Evolutionary conservation across 306 rosid genomes (phyloP), one percentile per base, ranked within the genome.

Genomic region (Castanospermum australe): DNA sequence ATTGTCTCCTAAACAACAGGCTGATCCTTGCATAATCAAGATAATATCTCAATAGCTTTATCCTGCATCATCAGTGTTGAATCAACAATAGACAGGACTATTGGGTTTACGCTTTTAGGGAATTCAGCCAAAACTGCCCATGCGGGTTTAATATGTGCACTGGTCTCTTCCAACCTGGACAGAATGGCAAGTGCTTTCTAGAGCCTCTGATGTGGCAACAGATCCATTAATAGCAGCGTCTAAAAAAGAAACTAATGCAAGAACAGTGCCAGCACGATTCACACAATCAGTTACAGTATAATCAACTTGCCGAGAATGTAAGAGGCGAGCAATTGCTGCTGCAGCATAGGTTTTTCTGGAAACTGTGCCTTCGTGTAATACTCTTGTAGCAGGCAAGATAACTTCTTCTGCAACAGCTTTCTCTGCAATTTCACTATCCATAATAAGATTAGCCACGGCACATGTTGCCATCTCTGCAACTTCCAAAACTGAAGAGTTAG

Each of bases 371-470:
- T 94, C 97, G 36, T 77, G 83, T 82, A 94, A 81, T 72, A 94
- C 93, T 89, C 94, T 89, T 35, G 99, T 91, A 66, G 99, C 99
- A 35, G 97, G 97, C 75, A 92, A 79, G 82, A 92, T 86, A 84
- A 94, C 89, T 79, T 94, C 97, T 83, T 91, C 97, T 25, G 89
- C 81, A 80, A 79, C 88, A 77, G 91, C 94, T 80, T 90, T 92
- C 85, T 91, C 92, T 51, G 92, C 89, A 74, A 92, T 82, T 79
- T 91, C 97, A 86, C 45, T 73, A 66, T 94, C 97, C 87, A 94
- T 84, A 76, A 94, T 90, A 45, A 94, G 97, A 87, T 94, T 94
- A 71, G 99, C 94, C 84, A 94, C 75, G 54, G 99, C 99, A 86
- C 95, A 91, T 13, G 86, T 88, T 70, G 97, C 97, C 79, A 79